phyloP scores from a whole-genome alignment of 164 flowering plant species.

The Akebia trifoliata region DNA sequence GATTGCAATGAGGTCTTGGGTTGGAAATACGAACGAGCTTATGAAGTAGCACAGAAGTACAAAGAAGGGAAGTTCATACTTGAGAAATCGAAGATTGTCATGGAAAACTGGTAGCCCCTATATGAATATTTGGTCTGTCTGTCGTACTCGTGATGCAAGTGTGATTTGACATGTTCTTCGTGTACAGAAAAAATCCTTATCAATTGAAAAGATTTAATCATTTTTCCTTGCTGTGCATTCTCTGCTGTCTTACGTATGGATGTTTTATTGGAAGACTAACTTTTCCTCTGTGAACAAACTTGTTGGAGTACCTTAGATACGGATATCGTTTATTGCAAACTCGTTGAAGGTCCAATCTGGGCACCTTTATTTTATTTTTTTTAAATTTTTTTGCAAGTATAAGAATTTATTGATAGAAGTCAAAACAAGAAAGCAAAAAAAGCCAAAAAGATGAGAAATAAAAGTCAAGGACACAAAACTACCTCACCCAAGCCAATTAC shows the following conservation, averaged over 20 bases:
- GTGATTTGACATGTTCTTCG: conserved; percentile 17
- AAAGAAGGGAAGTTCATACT: conserved; percentile 61
- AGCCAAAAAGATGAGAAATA: no score
- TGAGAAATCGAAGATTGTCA: conserved; percentile 47
- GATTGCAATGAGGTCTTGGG: conserved; percentile 55
- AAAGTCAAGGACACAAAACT: no score
- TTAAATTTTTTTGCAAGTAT: no score
- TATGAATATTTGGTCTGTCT: neutral
- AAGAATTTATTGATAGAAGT: no score
- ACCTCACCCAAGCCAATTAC: no score
- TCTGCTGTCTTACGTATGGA: neutral
- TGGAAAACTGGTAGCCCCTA: conserved; percentile 41
- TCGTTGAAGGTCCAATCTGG: no score
- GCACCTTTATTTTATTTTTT: no score
- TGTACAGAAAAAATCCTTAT: conserved; percentile 24
- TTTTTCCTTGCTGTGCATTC: conserved; percentile 22
- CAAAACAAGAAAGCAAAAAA: no score
- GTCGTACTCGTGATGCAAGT: conserved; percentile 13
- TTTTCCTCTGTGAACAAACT: conserved; percentile 13
- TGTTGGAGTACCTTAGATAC: no score
- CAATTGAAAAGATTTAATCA: conserved; percentile 25
- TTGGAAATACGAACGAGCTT: conserved; percentile 59
- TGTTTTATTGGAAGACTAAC: conserved; percentile 4
- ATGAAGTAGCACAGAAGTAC: conserved; percentile 53
- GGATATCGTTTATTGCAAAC: neutral